These are phyloP conservation scores for Thielaviopsis musarum DNA, from an alignment of 2,329 filamentous ascomycete species.

Conservation along the genomic window DNA sequence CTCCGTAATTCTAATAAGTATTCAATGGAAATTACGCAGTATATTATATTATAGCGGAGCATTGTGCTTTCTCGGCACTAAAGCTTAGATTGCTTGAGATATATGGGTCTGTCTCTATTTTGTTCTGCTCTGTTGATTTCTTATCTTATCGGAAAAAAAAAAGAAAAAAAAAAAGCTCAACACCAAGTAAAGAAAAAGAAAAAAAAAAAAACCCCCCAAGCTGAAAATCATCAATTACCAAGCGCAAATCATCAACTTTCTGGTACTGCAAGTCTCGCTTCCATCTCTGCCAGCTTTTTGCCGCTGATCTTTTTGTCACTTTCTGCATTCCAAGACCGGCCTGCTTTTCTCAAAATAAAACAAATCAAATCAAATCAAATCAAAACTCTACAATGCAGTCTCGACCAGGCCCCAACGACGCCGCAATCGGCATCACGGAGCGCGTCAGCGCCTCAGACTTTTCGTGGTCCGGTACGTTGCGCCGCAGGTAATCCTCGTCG, in stretches of 20 bases:
- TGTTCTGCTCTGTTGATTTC: background rate
- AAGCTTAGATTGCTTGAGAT: too few relatives aligned
- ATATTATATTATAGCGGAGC: too few relatives aligned
- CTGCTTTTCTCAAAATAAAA: background rate
- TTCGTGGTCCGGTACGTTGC: conserved; percentile 21
- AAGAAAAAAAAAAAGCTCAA: too few relatives aligned
- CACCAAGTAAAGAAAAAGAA: too few relatives aligned
- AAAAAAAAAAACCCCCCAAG: too few relatives aligned
- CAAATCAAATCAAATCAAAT: too few relatives aligned
- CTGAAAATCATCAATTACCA: background rate
- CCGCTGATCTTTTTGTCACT: background rate
- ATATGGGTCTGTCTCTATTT: background rate
- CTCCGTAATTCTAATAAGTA: too few relatives aligned
- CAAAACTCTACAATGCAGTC: background rate
- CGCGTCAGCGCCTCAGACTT: conserved; percentile 22
- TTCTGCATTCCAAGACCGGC: too few relatives aligned
- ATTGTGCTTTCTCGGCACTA: too few relatives aligned
- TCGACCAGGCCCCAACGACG: conserved; percentile 18
- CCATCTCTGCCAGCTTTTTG: background rate
- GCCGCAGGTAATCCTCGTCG: conserved; percentile 10
- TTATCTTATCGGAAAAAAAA: background rate
- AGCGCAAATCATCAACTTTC: background rate
- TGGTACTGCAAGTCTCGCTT: too few relatives aligned
- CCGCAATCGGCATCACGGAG: conserved; percentile 24
- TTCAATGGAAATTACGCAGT: too few relatives aligned